Conservation (phyloP, 2,329 filamentous ascomycete genomes). For the Aspergillus persii region DNA sequence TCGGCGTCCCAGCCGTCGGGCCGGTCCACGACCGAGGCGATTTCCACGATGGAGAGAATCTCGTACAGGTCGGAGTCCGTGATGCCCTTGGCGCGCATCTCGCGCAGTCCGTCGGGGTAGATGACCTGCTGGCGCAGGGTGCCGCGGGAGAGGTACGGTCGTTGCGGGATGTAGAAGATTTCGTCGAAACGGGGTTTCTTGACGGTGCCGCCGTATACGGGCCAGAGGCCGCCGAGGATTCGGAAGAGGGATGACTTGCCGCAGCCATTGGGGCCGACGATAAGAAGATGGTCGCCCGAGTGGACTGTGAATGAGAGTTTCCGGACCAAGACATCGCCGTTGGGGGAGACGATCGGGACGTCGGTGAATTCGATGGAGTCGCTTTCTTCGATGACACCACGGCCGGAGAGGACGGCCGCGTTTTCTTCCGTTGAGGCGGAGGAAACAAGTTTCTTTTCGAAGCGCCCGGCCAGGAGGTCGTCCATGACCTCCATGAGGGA, state of each 20-base stretch:
- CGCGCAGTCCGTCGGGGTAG: slow-evolving; percentile 84
- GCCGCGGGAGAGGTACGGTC: slow-evolving; percentile 87
- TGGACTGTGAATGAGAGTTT: slow-evolving; percentile 83
- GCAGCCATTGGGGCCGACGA: slow-evolving; percentile 95
- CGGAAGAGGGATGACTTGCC: slow-evolving; percentile 95
- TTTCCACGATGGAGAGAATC: slow-evolving; percentile 75
- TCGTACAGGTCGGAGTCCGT: slow-evolving; percentile 76
- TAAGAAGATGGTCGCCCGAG: slow-evolving; percentile 84
- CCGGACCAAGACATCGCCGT: slow-evolving; percentile 86
- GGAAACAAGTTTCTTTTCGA: slow-evolving; percentile 94
- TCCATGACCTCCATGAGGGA: slow-evolving; percentile 90
- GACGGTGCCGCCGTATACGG: slow-evolving; percentile 92
- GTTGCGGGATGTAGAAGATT: slow-evolving; percentile 97
- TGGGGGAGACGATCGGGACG: slow-evolving; percentile 94
- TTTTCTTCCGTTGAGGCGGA: slow-evolving; percentile 80
- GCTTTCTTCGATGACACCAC: slow-evolving; percentile 79
- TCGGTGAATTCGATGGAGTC: slow-evolving; percentile 79
- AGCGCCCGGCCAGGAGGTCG: slow-evolving; percentile 83
- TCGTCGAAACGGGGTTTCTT: slow-evolving; percentile 86
- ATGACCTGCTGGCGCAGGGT: slow-evolving; percentile 95
- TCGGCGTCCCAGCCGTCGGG: slow-evolving; percentile 88
- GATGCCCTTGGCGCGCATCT: slow-evolving; percentile 81
- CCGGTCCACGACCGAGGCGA: slow-evolving; percentile 76
- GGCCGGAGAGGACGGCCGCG: slow-evolving; percentile 74
- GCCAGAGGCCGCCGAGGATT: slow-evolving; percentile 94